Percentiles rank a stretch among this genome's conserved stretches.
Evolutionary conservation across 495 filamentous ascomycete genomes (phyloP).

Genomic region (Neurospora pannonica): DNA sequence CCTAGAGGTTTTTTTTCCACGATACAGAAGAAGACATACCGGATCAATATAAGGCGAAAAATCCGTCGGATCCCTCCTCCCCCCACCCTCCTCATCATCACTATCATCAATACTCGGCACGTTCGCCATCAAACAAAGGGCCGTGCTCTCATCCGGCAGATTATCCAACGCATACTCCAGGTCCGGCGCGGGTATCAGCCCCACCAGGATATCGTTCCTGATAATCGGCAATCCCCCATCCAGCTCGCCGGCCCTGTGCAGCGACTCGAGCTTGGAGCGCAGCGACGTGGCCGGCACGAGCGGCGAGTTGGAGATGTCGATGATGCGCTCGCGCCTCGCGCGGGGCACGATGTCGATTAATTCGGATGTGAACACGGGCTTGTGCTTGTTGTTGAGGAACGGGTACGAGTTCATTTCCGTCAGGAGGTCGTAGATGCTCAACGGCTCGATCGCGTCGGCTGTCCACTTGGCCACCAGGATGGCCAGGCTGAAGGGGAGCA

Average conservation of each 20-base stretch:
- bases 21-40: constrained; percentile 26
- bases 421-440: constrained; percentile 89
- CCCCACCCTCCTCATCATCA: constrained; percentile 31
- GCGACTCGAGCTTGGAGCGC: constrained; percentile 65
- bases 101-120: constrained; percentile 46
- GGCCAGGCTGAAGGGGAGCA: constrained; percentile 86
- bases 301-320: constrained; percentile 77
- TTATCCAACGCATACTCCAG: constrained; percentile 87
- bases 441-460: constrained; percentile 87
- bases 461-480: constrained; percentile 97
- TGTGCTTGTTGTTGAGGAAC: constrained; percentile 87
- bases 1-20: not conserved
- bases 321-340: constrained; percentile 62
- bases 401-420: constrained; percentile 97
- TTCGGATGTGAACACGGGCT: constrained; percentile 75
- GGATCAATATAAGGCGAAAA: constrained; percentile 91
- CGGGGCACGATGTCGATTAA: constrained; percentile 78
- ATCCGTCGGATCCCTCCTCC: constrained; percentile 59
- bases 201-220: constrained; percentile 67
- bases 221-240: constrained; percentile 88
- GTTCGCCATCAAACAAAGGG: constrained; percentile 71
- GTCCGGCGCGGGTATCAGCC: constrained; percentile 88
- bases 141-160: constrained; percentile 61
- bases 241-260: constrained; percentile 80
- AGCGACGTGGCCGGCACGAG: constrained; percentile 66